Evolutionary conservation across 306 rosid genomes (phyloP), one percentile per base, ranked within the genome.

Genomic region (Fragaria ananassa): DNA sequence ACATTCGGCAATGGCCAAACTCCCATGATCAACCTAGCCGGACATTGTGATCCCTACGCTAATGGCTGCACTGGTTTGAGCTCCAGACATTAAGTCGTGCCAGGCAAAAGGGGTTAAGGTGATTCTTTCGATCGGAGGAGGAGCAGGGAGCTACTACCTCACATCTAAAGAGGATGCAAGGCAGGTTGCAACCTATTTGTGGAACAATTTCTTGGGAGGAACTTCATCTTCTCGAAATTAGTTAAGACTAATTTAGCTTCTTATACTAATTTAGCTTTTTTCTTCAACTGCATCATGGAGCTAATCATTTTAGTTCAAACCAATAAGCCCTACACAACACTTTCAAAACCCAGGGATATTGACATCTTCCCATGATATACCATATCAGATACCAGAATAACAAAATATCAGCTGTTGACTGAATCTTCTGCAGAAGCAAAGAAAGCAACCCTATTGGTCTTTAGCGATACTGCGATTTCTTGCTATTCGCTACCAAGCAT

Each of bases 131-230:
- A 78, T 90, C 1, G 89, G 91, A 65, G 88, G 93, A 14, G 90
- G 87, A 0, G 84, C 79, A 0, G 93, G 91, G 41, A 78, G 85
- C 81, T 87, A 87, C 82, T 84, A 67, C 29, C 85, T 88, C 27
- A 25, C 81, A 49, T 90, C 93, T 1, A 4, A 80, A 4, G 81
- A 45, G 10, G 96, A 88, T 35, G 91, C 91, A 3, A 79, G 42
- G 72, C 74, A 82, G 19, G 87, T 88, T 41, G 85, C 93, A 2
- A 65, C 47, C 19, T 90, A 85, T 44, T 86, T 87, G 10, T 91
- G 93, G 93, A 87, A 87, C 65, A 87, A 75, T 78, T 88, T 87
- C 67, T 72, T 91, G 57, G 96, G 91, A 6, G 96, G 89, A 21
- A 46, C n/a, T 4, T 83, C 91, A 9, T 35, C 84, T 0, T 62